Evolutionary conservation across 805 yeast genomes (phyloP).

Genomic region (Pichia eremophila): DNA sequence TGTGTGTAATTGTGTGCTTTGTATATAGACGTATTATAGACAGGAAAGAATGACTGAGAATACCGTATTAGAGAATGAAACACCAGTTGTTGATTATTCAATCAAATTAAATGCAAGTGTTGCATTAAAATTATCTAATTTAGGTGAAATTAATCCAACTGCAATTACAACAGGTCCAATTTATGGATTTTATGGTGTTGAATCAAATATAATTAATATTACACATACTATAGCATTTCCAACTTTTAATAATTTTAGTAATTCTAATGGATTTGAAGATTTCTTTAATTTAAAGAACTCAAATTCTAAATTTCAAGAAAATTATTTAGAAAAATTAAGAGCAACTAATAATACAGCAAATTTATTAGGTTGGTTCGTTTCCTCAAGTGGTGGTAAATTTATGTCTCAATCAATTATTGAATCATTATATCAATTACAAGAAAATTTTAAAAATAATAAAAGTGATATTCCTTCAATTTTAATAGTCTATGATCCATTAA

Average conservation of each 20-base stretch:
- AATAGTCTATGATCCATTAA: constrained; percentile 58
- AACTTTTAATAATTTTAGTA: constrained; percentile 1
- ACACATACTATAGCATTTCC: constrained; percentile 33
- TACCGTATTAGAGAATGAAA: neutral
- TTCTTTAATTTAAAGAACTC: constrained; percentile 42
- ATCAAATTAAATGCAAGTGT: constrained; percentile 42
- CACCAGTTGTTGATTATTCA: constrained; percentile 9
- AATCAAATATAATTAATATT: constrained; percentile 34
- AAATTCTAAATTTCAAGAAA: constrained; percentile 60
- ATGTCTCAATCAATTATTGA: constrained; percentile 61
- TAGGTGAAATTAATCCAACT: constrained; percentile 56
- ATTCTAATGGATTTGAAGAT: constrained; percentile 33
- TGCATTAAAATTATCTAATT: constrained; percentile 54
- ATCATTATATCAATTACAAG: constrained; percentile 55
- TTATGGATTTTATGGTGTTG: constrained; percentile 55
- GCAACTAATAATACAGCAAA: constrained; percentile 58
- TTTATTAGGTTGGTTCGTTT: constrained; percentile 75
- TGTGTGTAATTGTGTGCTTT: too few species aligned
- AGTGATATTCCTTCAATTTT: constrained; percentile 38
- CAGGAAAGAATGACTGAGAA: neutral
- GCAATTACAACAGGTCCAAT: constrained; percentile 60
- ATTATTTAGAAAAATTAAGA: constrained; percentile 51
- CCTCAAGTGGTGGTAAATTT: constrained; percentile 60
- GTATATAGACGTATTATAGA: too few species aligned
- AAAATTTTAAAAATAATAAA: constrained; percentile 16